Evolutionary conservation across 2,329 filamentous ascomycete species (phyloP).

Genomic region (Aureobasidium namibiae): DNA sequence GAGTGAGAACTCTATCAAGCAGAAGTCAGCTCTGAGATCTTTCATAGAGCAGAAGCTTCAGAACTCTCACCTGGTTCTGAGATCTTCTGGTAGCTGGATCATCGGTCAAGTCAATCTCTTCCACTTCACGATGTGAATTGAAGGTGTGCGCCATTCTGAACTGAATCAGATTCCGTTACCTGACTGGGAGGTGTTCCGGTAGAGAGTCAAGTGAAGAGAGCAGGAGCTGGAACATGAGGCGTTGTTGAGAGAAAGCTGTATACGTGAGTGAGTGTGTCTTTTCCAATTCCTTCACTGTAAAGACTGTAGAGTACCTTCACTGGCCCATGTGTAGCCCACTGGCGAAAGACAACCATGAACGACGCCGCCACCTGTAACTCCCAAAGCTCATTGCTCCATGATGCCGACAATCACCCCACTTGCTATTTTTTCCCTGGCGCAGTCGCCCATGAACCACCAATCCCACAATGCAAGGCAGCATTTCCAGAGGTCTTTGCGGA

Average conservation of each 20-base stretch:
- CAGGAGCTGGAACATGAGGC: too few relatives aligned
- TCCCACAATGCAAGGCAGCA: too few relatives aligned
- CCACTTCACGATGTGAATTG: background rate
- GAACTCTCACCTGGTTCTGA: background rate
- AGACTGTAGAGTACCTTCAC: background rate
- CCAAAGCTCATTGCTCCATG: too few relatives aligned
- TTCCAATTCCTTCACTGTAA: background rate
- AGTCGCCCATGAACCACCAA: background rate
- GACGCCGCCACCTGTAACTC: background rate
- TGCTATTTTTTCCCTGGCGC: too few relatives aligned
- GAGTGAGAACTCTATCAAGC: background rate
- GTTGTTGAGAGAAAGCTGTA: background rate
- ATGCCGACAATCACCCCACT: too few relatives aligned
- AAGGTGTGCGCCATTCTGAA: background rate
- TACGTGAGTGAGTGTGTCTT: background rate
- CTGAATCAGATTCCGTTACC: too few relatives aligned
- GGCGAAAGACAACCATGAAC: background rate
- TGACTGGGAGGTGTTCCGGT: background rate
- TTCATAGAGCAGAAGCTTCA: background rate
- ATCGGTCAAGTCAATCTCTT: background rate
- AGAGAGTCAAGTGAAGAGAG: background rate
- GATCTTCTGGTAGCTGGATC: background rate
- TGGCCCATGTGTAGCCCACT: background rate
- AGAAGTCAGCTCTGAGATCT: background rate
- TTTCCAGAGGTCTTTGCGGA: too few relatives aligned